Percentiles rank a stretch among this genome's conserved stretches.
phyloP scores from a whole-genome alignment of 768 basidiomycete species.

The Scleroderma bovista region DNA sequence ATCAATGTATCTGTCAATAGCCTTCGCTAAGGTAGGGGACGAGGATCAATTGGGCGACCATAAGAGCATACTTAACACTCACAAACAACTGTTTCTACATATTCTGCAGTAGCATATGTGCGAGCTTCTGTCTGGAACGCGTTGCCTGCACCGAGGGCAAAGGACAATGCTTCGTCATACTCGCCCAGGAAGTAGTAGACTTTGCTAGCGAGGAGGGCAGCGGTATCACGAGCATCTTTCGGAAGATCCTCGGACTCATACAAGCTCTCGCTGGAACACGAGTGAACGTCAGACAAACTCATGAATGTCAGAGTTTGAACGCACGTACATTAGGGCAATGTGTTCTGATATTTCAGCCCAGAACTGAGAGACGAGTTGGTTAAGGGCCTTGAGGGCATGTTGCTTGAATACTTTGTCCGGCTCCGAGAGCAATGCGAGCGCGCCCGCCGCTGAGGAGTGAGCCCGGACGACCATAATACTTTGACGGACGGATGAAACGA shows the following conservation, averaged over 20 bases:
- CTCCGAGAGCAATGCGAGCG: conserved; percentile 87
- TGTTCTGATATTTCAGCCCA: conserved; percentile 99
- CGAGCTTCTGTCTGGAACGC: conserved; percentile 77
- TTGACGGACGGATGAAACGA: conserved; percentile 13
- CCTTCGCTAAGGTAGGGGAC: conserved; percentile 59
- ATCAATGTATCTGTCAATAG: conserved; percentile 89
- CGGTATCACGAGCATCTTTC: conserved; percentile 67
- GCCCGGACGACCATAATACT: conserved; percentile 59
- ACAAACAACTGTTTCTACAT: conserved; percentile 93
- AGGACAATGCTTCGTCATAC: conserved; percentile 92
- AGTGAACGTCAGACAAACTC: conserved; percentile 8
- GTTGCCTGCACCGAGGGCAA: conserved; percentile 85
- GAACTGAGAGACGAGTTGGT: conserved; percentile 83
- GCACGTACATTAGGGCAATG: conserved; percentile 77
- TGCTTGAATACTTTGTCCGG: conserved; percentile 83
- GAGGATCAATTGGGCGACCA: neutral
- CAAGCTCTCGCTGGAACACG: conserved; percentile 65
- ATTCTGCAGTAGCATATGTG: conserved; percentile 68
- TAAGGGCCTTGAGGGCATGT: conserved; percentile 83
- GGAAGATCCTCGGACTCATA: conserved; percentile 81
- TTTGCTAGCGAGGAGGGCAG: conserved; percentile 93
- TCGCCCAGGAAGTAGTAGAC: conserved; percentile 96
- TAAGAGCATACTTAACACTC: conserved; percentile 31
- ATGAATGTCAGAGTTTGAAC: conserved; percentile 7
- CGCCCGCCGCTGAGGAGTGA: conserved; percentile 83